Conservation (phyloP, 331 rosid genomes). For the Arachis monticola region DNA sequence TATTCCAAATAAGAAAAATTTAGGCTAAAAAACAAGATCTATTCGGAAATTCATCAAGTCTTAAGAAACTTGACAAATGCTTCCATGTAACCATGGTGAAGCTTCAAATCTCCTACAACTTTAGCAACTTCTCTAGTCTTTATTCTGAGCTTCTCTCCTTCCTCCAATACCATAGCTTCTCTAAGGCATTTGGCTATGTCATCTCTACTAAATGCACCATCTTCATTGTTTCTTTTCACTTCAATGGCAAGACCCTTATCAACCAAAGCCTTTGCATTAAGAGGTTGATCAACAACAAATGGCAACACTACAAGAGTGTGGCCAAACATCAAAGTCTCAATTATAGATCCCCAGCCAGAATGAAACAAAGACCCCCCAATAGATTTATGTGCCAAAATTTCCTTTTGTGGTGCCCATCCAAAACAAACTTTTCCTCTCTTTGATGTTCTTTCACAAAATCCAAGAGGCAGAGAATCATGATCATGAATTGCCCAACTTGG, state of each 20-base stretch:
- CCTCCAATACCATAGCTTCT: slow-evolving; percentile 45
- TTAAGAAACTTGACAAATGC: slow-evolving; percentile 41
- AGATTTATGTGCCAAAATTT: slow-evolving; percentile 46
- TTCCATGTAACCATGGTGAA: slow-evolving; percentile 44
- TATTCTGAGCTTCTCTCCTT: slow-evolving; percentile 42
- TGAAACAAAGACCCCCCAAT: slow-evolving; percentile 52
- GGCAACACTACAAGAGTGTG: slow-evolving; percentile 43
- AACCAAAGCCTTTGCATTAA: slow-evolving; percentile 50
- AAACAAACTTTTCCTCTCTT: slow-evolving; percentile 41
- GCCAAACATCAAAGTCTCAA: slow-evolving; percentile 48
- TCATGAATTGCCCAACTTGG: slow-evolving; percentile 42
- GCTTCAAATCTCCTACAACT: background rate
- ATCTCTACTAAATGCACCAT: slow-evolving; percentile 44
- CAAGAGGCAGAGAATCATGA: slow-evolving; percentile 26
- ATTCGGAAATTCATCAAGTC: slow-evolving; percentile 14
- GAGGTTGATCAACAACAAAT: slow-evolving; percentile 41
- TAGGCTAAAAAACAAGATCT: background rate
- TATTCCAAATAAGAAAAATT: too few species aligned
- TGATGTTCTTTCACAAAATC: slow-evolving; percentile 36
- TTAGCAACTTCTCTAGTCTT: slow-evolving; percentile 29
- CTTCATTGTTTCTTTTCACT: slow-evolving; percentile 41
- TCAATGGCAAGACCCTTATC: slow-evolving; percentile 45
- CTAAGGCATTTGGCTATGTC: slow-evolving; percentile 42
- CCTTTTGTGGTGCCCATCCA: slow-evolving; percentile 47
- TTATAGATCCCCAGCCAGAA: slow-evolving; percentile 45